Evolutionary conservation across 1,284 basidiomycete genomes (phyloP).

Genomic region (Boletus calvinii): DNA sequence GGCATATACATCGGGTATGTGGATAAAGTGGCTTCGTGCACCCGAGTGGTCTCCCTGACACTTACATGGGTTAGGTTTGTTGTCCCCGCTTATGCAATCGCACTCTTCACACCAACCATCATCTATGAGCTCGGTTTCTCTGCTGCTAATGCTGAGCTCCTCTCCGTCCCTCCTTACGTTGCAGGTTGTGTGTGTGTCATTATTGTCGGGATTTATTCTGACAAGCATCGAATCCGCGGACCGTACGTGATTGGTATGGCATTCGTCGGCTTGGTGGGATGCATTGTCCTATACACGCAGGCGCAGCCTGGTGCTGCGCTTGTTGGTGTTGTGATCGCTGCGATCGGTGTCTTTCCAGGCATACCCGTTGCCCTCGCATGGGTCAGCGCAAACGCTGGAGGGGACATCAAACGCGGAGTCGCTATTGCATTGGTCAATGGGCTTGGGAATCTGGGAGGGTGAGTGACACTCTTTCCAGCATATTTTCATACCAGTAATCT

Average conservation of each 20-base stretch:
- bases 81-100: slow-evolving; percentile 53
- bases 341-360: slow-evolving; percentile 51
- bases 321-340: slow-evolving; percentile 48
- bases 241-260: slow-evolving; percentile 41
- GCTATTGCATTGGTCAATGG: slow-evolving; percentile 56
- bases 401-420: slow-evolving; percentile 51
- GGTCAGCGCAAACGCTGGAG: slow-evolving; percentile 55
- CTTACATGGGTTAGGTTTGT: slow-evolving; percentile 35
- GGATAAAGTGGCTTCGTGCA: neutral
- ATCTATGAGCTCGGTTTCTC: slow-evolving; percentile 54
- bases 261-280: slow-evolving; percentile 42
- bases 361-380: slow-evolving; percentile 55
- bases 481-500: neutral
- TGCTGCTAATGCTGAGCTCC: slow-evolving; percentile 53
- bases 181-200: slow-evolving; percentile 40
- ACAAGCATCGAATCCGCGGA: slow-evolving; percentile 41
- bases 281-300: slow-evolving; percentile 42
- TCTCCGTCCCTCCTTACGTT: slow-evolving; percentile 50
- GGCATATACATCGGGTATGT: slow-evolving; percentile 42
- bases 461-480: neutral
- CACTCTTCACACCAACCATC: slow-evolving; percentile 57
- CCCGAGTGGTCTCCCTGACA: neutral
- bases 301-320: slow-evolving; percentile 40
- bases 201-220: slow-evolving; percentile 40
- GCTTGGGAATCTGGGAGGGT: slow-evolving; percentile 55